Conservation (phyloP, 2,329 filamentous ascomycete genomes). For the Chrysoporthe austroafricana region DNA sequence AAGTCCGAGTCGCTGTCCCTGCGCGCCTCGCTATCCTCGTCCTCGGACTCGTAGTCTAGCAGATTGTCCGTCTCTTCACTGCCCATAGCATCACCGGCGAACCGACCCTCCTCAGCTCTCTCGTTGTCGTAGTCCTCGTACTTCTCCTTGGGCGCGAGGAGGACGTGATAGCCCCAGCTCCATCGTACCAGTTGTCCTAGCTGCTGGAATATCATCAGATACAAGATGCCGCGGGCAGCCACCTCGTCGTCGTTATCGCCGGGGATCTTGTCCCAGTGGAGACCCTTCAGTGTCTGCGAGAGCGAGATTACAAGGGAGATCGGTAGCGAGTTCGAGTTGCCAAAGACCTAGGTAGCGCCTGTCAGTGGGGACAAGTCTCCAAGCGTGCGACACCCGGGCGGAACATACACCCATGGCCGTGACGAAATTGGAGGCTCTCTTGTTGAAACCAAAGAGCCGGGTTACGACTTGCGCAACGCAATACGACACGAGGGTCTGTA, state of each 20-base stretch:
- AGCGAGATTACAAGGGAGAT: constrained; percentile 95
- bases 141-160: constrained; percentile 82
- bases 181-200: constrained; percentile 92
- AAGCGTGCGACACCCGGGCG: not conserved
- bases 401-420: constrained; percentile 78
- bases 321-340: constrained; percentile 96
- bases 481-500: constrained; percentile 89
- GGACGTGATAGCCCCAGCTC: constrained; percentile 97
- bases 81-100: constrained; percentile 50
- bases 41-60: constrained; percentile 51
- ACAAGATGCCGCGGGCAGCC: constrained; percentile 88
- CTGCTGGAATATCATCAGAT: constrained; percentile 96
- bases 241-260: constrained; percentile 96
- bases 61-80: constrained; percentile 51
- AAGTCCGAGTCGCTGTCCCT: constrained; percentile 43
- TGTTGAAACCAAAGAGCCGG: constrained; percentile 78
- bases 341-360: constrained; percentile 68
- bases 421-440: constrained; percentile 89
- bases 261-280: constrained; percentile 91
- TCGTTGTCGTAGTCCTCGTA: constrained; percentile 67
- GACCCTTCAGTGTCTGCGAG: constrained; percentile 85
- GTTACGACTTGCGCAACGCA: constrained; percentile 72
- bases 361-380: constrained; percentile 22
- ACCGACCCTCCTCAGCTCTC: constrained; percentile 61
- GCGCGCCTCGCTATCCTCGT: constrained; percentile 42